A percentile compares a stretch with the other conserved stretches of the same genome.
Conservation (phyloP, 2,329 filamentous ascomycete species). For the Thelonectria rubi region DNA sequence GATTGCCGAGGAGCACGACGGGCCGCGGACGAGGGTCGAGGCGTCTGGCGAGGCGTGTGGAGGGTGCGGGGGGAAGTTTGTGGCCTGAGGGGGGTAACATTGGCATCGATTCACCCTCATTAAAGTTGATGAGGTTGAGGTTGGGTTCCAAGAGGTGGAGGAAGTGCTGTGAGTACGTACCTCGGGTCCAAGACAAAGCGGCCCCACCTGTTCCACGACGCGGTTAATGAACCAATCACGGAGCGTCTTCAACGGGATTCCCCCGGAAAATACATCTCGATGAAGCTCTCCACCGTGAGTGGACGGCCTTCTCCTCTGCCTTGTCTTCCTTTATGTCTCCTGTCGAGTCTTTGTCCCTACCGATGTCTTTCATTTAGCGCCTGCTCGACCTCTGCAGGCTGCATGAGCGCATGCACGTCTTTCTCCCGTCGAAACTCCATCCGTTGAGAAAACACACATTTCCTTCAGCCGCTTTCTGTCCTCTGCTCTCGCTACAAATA, state of each 20-base stretch:
- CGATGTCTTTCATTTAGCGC: too few species aligned
- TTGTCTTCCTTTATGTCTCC: too few species aligned
- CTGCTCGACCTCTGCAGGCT: too few species aligned
- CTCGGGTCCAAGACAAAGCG: background rate
- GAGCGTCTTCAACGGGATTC: background rate
- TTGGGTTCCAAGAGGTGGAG: too few species aligned
- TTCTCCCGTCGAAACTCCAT: too few species aligned
- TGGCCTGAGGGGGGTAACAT: slow-evolving; percentile 46
- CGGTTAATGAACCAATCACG: slow-evolving; percentile 21
- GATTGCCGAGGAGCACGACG: slow-evolving; percentile 46
- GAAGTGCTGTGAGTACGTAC: background rate
- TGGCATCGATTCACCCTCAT: too few species aligned
- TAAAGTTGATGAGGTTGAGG: too few species aligned
- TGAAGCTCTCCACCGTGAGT: background rate
- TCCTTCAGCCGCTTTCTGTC: background rate
- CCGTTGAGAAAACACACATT: too few species aligned
- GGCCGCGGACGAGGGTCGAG: slow-evolving; percentile 42
- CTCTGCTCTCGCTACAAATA: too few species aligned
- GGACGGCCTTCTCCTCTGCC: too few species aligned
- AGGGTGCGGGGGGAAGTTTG: slow-evolving; percentile 55
- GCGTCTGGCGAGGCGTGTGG: slow-evolving; percentile 50
- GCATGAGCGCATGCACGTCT: too few species aligned
- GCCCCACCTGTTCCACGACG: background rate
- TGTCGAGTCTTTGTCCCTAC: too few species aligned
- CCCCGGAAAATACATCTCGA: background rate